phyloP scores from a whole-genome alignment of 78 protist species.

The Planoprotostelium fungivorum region DNA sequence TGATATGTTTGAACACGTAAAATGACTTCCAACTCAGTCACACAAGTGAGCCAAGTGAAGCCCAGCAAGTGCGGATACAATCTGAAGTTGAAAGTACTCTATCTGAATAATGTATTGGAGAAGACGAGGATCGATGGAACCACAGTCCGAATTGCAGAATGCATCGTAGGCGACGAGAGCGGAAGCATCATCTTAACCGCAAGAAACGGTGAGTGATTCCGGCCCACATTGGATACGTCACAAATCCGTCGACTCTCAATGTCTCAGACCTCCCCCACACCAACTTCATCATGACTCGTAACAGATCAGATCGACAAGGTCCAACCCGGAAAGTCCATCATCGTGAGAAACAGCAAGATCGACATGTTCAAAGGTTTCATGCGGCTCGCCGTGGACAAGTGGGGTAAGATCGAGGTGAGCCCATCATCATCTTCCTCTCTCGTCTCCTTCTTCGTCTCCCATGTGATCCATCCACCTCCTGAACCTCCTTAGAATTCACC shows the following conservation, averaged over 20 bases:
- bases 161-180: constrained; percentile 63
- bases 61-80: neutral
- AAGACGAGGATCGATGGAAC: constrained; percentile 28
- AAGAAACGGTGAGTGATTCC: constrained; percentile 27
- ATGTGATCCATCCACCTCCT: too few relatives aligned
- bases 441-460: neutral
- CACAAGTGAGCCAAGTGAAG: neutral
- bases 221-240: neutral
- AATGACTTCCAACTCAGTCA: neutral
- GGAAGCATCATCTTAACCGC: constrained; percentile 49
- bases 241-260: neutral
- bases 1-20: too few relatives aligned
- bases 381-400: constrained; percentile 48
- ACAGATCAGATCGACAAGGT: constrained; percentile 65
- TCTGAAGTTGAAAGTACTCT: neutral
- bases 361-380: constrained; percentile 60
- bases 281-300: neutral
- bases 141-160: constrained; percentile 43
- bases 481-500: constrained; percentile 7
- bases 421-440: too few relatives aligned
- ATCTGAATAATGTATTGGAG: neutral
- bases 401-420: constrained; percentile 52
- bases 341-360: constrained; percentile 45
- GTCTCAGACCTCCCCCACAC: neutral
- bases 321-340: constrained; percentile 63